These are phyloP conservation scores for Rhododendron molle DNA, from an alignment of 148 eudicot genomes.

Conservation along the genomic window DNA sequence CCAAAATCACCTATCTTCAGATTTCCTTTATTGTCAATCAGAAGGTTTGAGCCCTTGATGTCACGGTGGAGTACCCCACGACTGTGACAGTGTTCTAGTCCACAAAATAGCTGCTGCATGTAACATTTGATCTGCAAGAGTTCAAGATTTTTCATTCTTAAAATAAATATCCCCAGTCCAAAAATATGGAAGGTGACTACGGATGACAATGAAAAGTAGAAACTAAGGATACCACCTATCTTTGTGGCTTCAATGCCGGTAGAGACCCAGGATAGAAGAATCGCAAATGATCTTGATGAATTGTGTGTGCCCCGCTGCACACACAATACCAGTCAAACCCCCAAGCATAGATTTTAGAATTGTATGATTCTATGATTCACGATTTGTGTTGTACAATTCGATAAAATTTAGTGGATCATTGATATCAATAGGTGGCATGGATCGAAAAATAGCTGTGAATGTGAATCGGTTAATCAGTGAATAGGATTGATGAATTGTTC, in stretches of 20 bases:
- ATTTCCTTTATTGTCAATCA: constrained; percentile 52
- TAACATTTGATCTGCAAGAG: constrained; percentile 57
- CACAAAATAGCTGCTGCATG: constrained; percentile 56
- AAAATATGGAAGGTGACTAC: not conserved
- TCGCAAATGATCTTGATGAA: not conserved
- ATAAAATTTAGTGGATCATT: not conserved
- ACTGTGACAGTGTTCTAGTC: constrained; percentile 61
- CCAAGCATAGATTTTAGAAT: not conserved
- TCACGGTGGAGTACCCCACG: constrained; percentile 67
- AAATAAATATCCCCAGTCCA: not conserved
- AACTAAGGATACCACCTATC: not conserved
- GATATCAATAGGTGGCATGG: not conserved
- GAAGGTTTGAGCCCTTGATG: constrained; percentile 58
- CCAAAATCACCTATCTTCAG: constrained; percentile 70
- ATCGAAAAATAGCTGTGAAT: not conserved
- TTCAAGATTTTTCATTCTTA: not conserved
- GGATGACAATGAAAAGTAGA: not conserved
- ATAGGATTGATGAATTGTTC: not conserved
- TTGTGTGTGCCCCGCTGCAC: not conserved
- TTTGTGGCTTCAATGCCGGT: not conserved
- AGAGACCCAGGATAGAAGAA: not conserved
- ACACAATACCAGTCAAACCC: not conserved
- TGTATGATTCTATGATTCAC: not conserved
- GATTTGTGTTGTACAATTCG: not conserved
- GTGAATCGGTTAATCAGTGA: not conserved